Evolutionary conservation across 164 flowering plant genomes (phyloP).

Genomic region (Nymphaea thermarum): DNA sequence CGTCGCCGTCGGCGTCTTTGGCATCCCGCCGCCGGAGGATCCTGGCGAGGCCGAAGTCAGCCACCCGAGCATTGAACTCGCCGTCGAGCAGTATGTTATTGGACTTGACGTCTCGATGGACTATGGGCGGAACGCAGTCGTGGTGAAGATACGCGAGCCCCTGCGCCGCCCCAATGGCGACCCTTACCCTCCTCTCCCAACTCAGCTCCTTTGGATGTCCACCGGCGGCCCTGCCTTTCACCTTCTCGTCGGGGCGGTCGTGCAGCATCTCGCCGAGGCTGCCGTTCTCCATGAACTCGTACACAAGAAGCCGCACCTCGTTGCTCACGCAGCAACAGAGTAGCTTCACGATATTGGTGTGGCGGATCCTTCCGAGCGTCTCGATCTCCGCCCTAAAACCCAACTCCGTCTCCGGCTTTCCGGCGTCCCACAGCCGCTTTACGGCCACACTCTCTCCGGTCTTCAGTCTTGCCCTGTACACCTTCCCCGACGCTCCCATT

Average conservation of each 20-base stretch:
- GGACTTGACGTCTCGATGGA: slow-evolving; percentile 72
- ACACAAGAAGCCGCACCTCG: slow-evolving; percentile 42
- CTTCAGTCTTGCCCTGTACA: slow-evolving; percentile 39
- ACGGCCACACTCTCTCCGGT: slow-evolving; percentile 50
- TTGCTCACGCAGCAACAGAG: slow-evolving; percentile 31
- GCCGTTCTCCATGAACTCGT: slow-evolving; percentile 70
- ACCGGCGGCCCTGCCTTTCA: slow-evolving; percentile 35
- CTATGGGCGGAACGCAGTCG: slow-evolving; percentile 58
- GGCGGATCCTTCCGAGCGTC: slow-evolving; percentile 44
- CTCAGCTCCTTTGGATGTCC: slow-evolving; percentile 18
- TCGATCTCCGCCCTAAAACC: slow-evolving; percentile 50
- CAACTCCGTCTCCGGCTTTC: slow-evolving; percentile 18
- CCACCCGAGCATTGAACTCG: slow-evolving; percentile 42
- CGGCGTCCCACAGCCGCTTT: slow-evolving; percentile 37
- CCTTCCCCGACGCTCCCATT: slow-evolving; percentile 51
- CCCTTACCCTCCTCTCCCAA: slow-evolving; percentile 37
- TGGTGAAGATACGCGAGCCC: slow-evolving; percentile 78
- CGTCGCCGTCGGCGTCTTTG: neutral
- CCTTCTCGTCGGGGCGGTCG: slow-evolving; percentile 15
- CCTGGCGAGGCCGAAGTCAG: slow-evolving; percentile 80
- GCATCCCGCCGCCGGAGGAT: slow-evolving; percentile 15
- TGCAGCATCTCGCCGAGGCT: slow-evolving; percentile 65
- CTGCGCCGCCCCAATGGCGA: slow-evolving; percentile 58
- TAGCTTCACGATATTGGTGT: slow-evolving; percentile 50
- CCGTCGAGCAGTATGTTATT: slow-evolving; percentile 60